Evolutionary conservation across 306 rosid species (phyloP), one percentile per base, ranked within the genome.

Genomic region (Castanopsis chinensis): DNA sequence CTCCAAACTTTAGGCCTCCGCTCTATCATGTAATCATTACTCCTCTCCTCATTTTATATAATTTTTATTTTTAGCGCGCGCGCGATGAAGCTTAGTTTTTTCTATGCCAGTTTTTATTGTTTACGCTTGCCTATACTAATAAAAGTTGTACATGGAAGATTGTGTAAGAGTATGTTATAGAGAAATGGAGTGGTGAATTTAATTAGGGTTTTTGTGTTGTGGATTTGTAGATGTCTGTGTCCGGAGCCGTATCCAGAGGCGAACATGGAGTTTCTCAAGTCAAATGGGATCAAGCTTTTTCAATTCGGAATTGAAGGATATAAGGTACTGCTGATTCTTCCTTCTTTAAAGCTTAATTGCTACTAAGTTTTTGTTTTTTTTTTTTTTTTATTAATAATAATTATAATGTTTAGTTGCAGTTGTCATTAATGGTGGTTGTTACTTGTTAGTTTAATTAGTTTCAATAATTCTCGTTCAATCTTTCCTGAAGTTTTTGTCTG

Each of bases 221-320:
- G 83, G 65, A 45, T 41, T 41, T 80, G 18, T 77, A 96, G 99
- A 87, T 93, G 92, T 85, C 83, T 96, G 76, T 96, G 99, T 69
- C 96, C 99, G 51, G 99, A 96, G 86, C 97, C 97, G 49, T 96
- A 96, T 84, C 92, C 96, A 0, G 94, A 88, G 85, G 81, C 87
- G 3, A 93, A 88, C 84, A 76, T 88, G 89, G 99, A 96, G 82
- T 96, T 96, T 49, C 88, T 96, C 75, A 96, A 93, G 83, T 89
- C 94, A 13, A 88, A 90, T 77, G 97, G 94, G 80, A 91, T 93
- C 82, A 85, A 83, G 85, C 91, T 96, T 76, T 90, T 81, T 88
- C 99, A 96, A 52, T 93, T 96, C 79, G 98, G 97, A 61, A 96
- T 96, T 81, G 98, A 96, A 82, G 97, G 99, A 72, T 80, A 88